Evolutionary conservation across 2,329 filamentous ascomycete species (phyloP), one percentile per base, ranked within the genome.

Genomic region (Aspergillus sp.): DNA sequence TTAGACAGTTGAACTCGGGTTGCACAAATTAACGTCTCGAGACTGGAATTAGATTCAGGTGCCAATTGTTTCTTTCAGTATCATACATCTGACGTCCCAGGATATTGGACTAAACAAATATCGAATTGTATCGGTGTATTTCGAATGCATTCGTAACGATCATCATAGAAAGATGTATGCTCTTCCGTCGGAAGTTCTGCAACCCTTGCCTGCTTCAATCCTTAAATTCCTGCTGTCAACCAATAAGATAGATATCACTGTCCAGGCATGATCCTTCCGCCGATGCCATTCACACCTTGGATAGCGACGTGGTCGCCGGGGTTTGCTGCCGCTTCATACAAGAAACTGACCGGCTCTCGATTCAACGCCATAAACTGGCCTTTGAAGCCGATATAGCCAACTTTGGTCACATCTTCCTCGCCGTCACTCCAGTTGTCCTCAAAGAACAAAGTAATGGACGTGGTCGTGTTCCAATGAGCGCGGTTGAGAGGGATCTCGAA

Each of bases 261-360:
- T 36, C 76, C 74, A 56, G 74, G 69, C 70, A 74, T 71, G 20
- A 73, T 66, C 49, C 67, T 69, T 47, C 67, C 64, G 21, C 70
- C 66, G 58, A 71, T 56, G 16, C 71, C 71, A 48, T 64, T 70
- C 46, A 78, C 65, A 23, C 76, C 74, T 52, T 73, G 70, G 45
- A 78, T 74, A 45, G 74, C 69, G 59, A 73, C 74, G 75, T 99
- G 94, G 75, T 99, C 94, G 44, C 77, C 83, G 11, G 93, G 94
- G 71, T 97, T 96, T 32, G 94, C 88, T 21, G 93, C 93, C 16
- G 91, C 88, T 80, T 99, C 94, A 72, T 97, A 99, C 55, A 96
- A 65, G 63, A 97, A 93, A 61, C 88, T 91, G 5, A 88, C 78
- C 1, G 94, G 91, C 68, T 93, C 90, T 50, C 88, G 81, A 44